Conservation (phyloP, 2,329 filamentous ascomycete species). For the Pseudogymnoascus sp. region DNA sequence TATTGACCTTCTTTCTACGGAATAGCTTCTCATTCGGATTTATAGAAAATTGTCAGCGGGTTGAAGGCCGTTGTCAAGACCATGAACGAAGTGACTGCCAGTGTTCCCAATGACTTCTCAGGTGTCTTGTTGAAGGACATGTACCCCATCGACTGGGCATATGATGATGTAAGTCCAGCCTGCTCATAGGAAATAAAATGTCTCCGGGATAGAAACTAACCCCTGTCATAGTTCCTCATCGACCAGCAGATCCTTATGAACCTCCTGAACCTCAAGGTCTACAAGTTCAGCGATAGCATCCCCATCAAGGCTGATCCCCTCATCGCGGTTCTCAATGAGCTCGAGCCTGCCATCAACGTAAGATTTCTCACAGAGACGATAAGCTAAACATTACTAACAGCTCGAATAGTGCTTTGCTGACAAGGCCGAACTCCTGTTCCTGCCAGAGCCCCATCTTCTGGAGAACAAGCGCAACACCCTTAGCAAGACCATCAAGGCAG, state of each 20-base stretch:
- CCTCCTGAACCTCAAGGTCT: background rate
- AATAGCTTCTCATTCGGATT: background rate
- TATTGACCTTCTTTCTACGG: background rate
- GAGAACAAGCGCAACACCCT: background rate
- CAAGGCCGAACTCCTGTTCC: background rate
- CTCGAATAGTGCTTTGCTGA: background rate
- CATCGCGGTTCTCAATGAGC: background rate
- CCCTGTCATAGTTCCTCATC: background rate
- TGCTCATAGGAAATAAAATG: background rate
- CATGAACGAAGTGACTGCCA: background rate
- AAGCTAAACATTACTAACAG: background rate
- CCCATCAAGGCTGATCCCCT: constrained; percentile 1
- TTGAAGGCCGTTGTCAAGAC: background rate
- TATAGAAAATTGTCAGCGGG: constrained; percentile 1
- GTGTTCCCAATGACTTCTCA: background rate
- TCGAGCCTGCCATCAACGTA: background rate
- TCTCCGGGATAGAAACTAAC: background rate
- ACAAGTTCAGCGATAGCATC: background rate
- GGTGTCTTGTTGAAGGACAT: background rate
- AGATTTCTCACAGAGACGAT: background rate
- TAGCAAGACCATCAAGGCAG: background rate
- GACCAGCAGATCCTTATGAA: constrained; percentile 7
- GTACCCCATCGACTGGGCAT: constrained; percentile 1
- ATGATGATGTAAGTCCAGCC: constrained; percentile 2
- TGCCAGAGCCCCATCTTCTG: background rate